phyloP scores from a whole-genome alignment of 768 basidiomycete species.

The Mycena leptocephala region DNA sequence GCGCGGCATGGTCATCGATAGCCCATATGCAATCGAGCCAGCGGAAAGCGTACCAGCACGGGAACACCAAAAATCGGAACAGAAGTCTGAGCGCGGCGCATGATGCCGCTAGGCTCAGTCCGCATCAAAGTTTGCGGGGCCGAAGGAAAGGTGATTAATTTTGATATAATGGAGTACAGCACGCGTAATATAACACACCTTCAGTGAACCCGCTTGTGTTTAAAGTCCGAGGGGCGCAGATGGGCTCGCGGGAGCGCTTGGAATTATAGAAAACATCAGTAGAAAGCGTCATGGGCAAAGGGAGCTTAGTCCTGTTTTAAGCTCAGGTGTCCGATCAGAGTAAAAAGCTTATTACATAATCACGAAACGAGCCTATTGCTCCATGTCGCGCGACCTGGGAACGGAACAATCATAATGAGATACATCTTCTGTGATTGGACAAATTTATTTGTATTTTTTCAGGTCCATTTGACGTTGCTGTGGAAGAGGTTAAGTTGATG shows the following conservation, averaged over 20 bases:
- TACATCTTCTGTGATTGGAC: no score
- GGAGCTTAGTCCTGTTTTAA: no score
- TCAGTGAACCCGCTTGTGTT: background rate
- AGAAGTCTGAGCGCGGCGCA: background rate
- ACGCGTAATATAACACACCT: no score
- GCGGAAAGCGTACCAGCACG: background rate
- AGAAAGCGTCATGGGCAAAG: background rate
- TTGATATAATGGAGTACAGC: background rate
- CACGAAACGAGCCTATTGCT: no score
- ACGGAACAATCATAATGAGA: no score
- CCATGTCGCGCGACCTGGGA: no score
- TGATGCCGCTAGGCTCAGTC: background rate
- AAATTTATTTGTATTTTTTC: no score
- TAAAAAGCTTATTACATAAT: no score
- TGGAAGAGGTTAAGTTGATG: no score
- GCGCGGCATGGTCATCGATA: background rate
- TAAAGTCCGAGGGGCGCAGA: background rate
- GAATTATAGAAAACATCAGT: background rate
- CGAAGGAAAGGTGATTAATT: background rate
- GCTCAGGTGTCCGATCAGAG: no score
- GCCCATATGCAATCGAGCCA: background rate
- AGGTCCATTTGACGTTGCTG: no score
- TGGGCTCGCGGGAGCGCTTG: background rate
- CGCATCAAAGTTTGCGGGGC: background rate
- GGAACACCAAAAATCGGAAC: background rate